These are phyloP conservation scores for Talaromyces sp. DNA, from an alignment of 2,329 filamentous ascomycete genomes.

Conservation along the genomic window DNA sequence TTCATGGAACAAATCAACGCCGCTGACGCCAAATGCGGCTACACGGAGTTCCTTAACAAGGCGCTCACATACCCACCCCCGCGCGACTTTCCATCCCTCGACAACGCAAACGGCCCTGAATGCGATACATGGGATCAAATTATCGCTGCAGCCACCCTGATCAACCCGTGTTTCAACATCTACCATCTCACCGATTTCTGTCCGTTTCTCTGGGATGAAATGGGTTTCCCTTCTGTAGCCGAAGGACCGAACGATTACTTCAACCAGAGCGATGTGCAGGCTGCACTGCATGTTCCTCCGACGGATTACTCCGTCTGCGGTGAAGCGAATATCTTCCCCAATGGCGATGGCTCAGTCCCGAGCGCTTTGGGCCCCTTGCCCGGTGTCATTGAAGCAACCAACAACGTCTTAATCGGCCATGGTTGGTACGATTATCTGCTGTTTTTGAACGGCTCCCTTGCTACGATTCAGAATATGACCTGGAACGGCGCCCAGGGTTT, in stretches of 20 bases:
- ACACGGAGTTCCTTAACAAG: conserved; percentile 43
- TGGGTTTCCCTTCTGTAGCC: conserved; percentile 61
- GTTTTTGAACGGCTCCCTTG: conserved; percentile 65
- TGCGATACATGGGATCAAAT: conserved; percentile 61
- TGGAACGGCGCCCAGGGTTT: conserved; percentile 73
- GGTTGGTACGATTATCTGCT: conserved; percentile 71
- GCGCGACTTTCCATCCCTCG: conserved; percentile 45
- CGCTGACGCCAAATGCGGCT: conserved; percentile 45
- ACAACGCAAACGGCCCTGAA: conserved; percentile 28
- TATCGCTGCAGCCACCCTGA: conserved; percentile 48
- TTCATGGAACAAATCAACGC: conserved; percentile 41
- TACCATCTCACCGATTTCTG: conserved; percentile 73
- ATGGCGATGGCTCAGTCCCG: conserved; percentile 49
- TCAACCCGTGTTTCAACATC: conserved; percentile 76
- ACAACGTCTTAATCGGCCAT: conserved; percentile 71
- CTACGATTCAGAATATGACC: conserved; percentile 79
- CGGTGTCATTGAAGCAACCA: conserved; percentile 66
- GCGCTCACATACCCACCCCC: conserved; percentile 63
- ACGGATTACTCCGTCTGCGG: conserved; percentile 31
- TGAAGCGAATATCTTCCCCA: conserved; percentile 37
- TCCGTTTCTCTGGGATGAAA: conserved; percentile 64
- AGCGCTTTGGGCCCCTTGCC: conserved; percentile 49
- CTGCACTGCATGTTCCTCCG: conserved; percentile 58
- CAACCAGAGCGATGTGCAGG: conserved; percentile 66
- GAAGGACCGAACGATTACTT: conserved; percentile 64